phyloP scores from a whole-genome alignment of 2,329 filamentous ascomycete genomes.

The Capronia coronata region DNA sequence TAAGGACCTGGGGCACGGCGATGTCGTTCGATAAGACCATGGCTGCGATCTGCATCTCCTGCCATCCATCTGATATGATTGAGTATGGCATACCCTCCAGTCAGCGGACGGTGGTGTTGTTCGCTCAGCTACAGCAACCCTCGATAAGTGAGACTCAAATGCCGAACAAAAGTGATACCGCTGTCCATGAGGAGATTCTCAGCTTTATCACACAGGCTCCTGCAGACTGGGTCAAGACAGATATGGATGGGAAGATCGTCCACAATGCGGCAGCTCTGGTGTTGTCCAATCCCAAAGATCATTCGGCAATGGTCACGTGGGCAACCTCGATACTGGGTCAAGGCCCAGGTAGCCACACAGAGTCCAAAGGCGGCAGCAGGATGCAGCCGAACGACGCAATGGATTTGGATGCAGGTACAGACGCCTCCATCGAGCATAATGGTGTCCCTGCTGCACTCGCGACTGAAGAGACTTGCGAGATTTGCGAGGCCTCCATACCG shows the following conservation, averaged over 20 bases:
- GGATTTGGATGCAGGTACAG: neutral
- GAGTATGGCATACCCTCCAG: constrained; percentile 39
- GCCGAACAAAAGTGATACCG: neutral
- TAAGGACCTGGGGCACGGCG: constrained; percentile 50
- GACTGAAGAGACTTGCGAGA: constrained; percentile 21
- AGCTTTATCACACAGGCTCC: constrained; percentile 4
- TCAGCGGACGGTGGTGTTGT: constrained; percentile 14
- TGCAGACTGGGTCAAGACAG: constrained; percentile 3
- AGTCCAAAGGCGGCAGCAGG: neutral
- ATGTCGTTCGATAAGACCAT: constrained; percentile 42
- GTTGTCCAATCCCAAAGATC: constrained; percentile 1
- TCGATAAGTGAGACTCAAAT: neutral
- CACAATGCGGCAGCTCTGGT: constrained; percentile 11
- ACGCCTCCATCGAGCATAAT: neutral
- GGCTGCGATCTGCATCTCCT: constrained; percentile 43
- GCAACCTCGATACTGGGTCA: neutral
- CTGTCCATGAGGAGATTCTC: constrained; percentile 11
- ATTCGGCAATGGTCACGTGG: constrained; percentile 4
- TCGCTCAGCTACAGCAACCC: constrained; percentile 2
- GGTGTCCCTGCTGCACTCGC: neutral
- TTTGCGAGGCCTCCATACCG: constrained; percentile 21
- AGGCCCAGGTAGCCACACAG: neutral
- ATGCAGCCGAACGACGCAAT: constrained; percentile 1
- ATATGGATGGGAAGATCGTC: constrained; percentile 15
- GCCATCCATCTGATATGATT: constrained; percentile 53